These are phyloP conservation scores for Podospora didyma DNA, from an alignment of 495 filamentous ascomycete genomes.

Conservation along the genomic window DNA sequence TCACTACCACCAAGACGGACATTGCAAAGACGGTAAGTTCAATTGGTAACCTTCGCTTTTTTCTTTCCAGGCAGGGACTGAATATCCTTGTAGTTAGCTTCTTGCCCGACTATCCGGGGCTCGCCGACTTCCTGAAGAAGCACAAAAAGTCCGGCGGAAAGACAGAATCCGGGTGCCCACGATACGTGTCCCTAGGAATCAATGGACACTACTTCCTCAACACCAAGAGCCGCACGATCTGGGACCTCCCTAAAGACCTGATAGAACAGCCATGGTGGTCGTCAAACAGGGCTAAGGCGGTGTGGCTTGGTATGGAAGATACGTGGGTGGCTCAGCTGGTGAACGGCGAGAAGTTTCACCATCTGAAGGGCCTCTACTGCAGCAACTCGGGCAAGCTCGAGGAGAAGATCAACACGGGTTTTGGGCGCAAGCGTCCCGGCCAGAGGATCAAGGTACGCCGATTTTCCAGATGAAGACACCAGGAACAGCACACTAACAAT, in stretches of 20 bases:
- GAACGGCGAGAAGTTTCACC: neutral
- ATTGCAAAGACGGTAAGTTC: neutral
- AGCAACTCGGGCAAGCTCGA: neutral
- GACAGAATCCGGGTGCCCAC: neutral
- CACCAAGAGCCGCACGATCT: neutral
- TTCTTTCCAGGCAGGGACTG: no score
- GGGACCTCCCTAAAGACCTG: neutral
- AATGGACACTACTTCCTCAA: neutral
- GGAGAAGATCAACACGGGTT: neutral
- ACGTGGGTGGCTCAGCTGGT: neutral
- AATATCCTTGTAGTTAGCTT: neutral
- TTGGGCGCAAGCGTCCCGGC: neutral
- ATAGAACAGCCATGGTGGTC: neutral
- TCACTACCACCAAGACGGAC: neutral
- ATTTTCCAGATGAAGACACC: no score
- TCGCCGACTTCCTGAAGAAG: neutral
- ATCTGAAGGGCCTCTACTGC: neutral
- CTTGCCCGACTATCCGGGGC: neutral
- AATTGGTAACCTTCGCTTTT: no score
- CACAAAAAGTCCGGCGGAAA: neutral
- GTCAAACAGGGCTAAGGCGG: neutral
- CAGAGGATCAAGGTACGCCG: neutral
- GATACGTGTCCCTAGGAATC: neutral
- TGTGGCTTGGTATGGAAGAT: neutral
- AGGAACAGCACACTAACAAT: no score